Percentiles rank a stretch among this genome's conserved stretches.
phyloP scores from a whole-genome alignment of 139 green algal species.

The Asterochloris erici region DNA sequence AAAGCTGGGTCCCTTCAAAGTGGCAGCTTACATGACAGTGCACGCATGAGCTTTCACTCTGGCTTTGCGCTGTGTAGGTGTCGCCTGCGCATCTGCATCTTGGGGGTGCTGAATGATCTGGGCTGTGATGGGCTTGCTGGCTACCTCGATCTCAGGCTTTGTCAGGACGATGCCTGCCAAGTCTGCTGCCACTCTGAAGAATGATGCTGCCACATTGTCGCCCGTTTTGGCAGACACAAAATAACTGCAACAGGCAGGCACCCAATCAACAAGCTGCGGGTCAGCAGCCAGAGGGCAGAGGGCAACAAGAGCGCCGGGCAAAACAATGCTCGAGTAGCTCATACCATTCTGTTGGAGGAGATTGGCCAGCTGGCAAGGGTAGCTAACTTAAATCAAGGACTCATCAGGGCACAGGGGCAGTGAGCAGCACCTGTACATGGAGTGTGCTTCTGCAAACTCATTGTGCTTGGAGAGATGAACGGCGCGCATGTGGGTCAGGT shows the following conservation, averaged over 20 bases:
- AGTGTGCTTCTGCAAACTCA: slow-evolving; percentile 5
- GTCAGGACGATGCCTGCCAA: slow-evolving; percentile 4
- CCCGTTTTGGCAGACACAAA: slow-evolving; percentile 22
- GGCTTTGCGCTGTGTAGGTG: too few species aligned
- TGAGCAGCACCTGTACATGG: slow-evolving; percentile 11
- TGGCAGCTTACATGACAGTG: too few species aligned
- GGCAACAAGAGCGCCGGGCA: too few species aligned
- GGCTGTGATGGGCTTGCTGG: slow-evolving; percentile 5
- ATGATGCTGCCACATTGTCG: slow-evolving; percentile 14
- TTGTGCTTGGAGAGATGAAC: background rate
- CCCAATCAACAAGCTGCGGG: background rate
- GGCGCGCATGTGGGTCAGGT: slow-evolving; percentile 18
- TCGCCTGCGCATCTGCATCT: background rate
- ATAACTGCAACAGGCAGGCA: slow-evolving; percentile 3
- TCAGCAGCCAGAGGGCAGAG: too few species aligned
- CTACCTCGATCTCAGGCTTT: background rate
- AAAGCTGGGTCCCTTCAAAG: too few species aligned
- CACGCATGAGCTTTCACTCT: too few species aligned
- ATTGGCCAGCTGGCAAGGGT: background rate
- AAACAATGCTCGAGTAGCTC: too few species aligned
- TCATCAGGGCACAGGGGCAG: background rate
- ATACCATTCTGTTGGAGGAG: background rate
- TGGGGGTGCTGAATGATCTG: slow-evolving; percentile 9
- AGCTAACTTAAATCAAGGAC: background rate
- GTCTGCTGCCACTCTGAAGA: slow-evolving; percentile 6